Conservation (phyloP, 108 stramenopile species). For the Pinguiococcus pyrenoidosus region DNA sequence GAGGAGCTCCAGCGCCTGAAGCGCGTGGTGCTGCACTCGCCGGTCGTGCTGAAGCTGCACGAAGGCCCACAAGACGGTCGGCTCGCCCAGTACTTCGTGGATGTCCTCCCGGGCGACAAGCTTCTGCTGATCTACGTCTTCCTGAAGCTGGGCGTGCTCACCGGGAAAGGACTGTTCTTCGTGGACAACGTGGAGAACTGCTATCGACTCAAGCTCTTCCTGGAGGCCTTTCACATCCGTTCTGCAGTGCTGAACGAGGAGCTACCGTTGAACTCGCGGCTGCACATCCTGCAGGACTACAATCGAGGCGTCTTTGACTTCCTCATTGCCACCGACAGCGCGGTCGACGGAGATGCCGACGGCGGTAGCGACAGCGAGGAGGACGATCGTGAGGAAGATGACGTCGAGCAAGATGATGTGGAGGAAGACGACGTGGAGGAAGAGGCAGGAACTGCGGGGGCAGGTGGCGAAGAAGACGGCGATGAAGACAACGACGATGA, state of each 20-base stretch:
- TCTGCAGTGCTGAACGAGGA: constrained; percentile 90
- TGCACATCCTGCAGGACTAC: constrained; percentile 85
- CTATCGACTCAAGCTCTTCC: constrained; percentile 85
- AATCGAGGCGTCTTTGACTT: constrained; percentile 97
- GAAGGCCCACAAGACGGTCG: constrained; percentile 52
- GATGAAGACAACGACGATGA: constrained; percentile 11
- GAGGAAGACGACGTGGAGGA: constrained; percentile 21
- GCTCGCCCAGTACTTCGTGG: constrained; percentile 76
- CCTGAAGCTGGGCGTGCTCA: constrained; percentile 70
- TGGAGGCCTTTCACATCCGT: constrained; percentile 91
- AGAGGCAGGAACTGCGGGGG: background rate
- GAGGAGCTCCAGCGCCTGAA: constrained; percentile 75
- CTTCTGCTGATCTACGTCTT: constrained; percentile 72
- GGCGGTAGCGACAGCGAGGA: background rate
- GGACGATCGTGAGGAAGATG: constrained; percentile 10
- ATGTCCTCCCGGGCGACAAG: constrained; percentile 64
- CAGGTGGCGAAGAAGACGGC: background rate
- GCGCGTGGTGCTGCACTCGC: constrained; percentile 76
- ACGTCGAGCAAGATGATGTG: background rate
- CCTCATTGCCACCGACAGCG: constrained; percentile 86
- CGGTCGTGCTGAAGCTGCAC: constrained; percentile 82
- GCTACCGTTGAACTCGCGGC: constrained; percentile 74
- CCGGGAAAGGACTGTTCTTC: constrained; percentile 92
- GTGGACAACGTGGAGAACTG: constrained; percentile 79
- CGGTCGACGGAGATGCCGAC: constrained; percentile 44